phyloP scores from a whole-genome alignment of 768 basidiomycete species.

The Leucosporidium creatinivorum region DNA sequence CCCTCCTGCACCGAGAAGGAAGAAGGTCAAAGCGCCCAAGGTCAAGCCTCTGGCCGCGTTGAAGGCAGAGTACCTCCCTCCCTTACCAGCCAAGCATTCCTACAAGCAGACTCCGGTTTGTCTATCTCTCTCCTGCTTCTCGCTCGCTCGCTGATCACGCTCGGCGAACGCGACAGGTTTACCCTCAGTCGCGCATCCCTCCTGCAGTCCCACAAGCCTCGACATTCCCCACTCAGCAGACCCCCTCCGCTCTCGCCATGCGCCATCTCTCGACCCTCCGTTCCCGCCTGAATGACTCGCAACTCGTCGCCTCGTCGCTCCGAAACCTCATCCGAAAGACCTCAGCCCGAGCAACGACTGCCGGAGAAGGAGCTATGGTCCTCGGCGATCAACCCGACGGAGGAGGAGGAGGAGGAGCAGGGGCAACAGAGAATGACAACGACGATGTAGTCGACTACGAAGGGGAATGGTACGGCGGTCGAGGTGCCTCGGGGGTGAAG shows the following conservation, averaged over 20 bases:
- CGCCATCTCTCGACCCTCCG: conserved; percentile 29
- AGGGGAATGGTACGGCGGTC: conserved; percentile 24
- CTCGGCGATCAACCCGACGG: too few relatives aligned
- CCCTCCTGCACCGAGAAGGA: too few relatives aligned
- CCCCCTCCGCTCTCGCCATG: conserved; percentile 17
- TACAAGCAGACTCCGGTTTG: conserved; percentile 31
- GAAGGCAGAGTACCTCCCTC: conserved; percentile 17
- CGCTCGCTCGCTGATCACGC: not conserved
- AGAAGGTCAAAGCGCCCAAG: not conserved
- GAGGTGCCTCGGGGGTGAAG: not conserved
- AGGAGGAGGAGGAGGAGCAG: too few relatives aligned
- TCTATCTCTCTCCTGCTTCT: not conserved
- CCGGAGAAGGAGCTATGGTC: not conserved
- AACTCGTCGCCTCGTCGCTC: conserved; percentile 24
- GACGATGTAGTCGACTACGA: conserved; percentile 30
- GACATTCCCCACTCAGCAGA: conserved; percentile 21
- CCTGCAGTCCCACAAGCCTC: conserved; percentile 10
- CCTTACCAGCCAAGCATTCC: conserved; percentile 22
- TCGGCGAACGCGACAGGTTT: conserved; percentile 8
- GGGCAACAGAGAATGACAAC: not conserved
- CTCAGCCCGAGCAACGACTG: not conserved
- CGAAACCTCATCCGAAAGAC: conserved; percentile 30
- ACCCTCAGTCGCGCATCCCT: conserved; percentile 19
- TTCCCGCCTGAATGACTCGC: conserved; percentile 25
- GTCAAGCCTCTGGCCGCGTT: conserved; percentile 2